phyloP scores from a whole-genome alignment of 148 eudicot species.

The Vaccinium myrtillus region DNA sequence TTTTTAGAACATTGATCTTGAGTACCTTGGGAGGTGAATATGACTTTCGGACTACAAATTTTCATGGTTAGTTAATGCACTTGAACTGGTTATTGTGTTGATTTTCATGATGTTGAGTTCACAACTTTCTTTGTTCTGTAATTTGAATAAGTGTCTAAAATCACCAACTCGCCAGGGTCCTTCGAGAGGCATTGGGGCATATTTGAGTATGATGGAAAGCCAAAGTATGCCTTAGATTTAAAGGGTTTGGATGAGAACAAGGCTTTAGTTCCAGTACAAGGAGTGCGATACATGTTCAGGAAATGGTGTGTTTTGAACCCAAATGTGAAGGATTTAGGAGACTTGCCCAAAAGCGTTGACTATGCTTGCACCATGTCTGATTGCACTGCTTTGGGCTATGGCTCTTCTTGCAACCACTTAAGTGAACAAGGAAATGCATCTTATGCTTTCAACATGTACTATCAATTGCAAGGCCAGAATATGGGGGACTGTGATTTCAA shows the following conservation, averaged over 20 bases:
- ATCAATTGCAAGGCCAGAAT: slow-evolving; percentile 66
- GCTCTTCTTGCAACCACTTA: slow-evolving; percentile 76
- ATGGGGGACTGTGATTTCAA: slow-evolving; percentile 82
- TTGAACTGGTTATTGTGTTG: neutral
- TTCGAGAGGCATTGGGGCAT: slow-evolving; percentile 99
- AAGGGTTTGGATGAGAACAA: slow-evolving; percentile 46
- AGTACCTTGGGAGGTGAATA: neutral
- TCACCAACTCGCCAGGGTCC: slow-evolving; percentile 39
- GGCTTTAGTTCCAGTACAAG: slow-evolving; percentile 61
- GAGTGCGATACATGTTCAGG: slow-evolving; percentile 57
- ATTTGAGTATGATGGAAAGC: slow-evolving; percentile 91
- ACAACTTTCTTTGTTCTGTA: neutral
- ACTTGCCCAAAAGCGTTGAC: slow-evolving; percentile 51
- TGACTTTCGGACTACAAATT: neutral
- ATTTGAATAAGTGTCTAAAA: neutral
- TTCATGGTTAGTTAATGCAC: neutral
- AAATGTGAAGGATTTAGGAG: slow-evolving; percentile 25
- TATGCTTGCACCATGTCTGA: slow-evolving; percentile 92
- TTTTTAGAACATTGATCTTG: too few species aligned
- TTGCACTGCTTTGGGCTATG: slow-evolving; percentile 86
- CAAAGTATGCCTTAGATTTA: slow-evolving; percentile 74
- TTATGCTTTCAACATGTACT: slow-evolving; percentile 95
- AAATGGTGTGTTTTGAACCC: slow-evolving; percentile 86
- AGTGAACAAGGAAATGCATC: slow-evolving; percentile 65
- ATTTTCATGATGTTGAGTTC: neutral